Evolutionary conservation across 306 rosid genomes (phyloP).

Genomic region (Quercus rubra): DNA sequence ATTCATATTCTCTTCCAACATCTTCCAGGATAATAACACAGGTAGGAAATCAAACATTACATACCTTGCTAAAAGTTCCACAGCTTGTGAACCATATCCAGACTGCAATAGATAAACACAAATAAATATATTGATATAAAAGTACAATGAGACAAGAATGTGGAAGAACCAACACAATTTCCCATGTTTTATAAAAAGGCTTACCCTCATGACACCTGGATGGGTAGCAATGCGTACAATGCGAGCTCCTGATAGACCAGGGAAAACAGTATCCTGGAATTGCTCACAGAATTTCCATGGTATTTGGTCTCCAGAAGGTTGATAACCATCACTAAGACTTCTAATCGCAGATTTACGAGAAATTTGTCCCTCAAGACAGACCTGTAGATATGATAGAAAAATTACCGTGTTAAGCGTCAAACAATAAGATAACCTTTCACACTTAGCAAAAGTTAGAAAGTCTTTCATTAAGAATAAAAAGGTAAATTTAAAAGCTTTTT

Average conservation of each 20-base stretch:
- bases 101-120: conserved; percentile 49
- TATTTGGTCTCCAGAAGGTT: conserved; percentile 90
- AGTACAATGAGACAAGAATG: conserved; percentile 10
- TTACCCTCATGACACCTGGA: conserved; percentile 93
- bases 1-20: background rate
- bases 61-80: conserved; percentile 87
- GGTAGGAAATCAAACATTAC: conserved; percentile 25
- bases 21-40: background rate
- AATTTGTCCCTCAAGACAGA: conserved; percentile 87
- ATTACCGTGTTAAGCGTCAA: conserved; percentile 2
- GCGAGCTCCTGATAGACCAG: conserved; percentile 91
- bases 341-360: conserved; percentile 74
- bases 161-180: conserved; percentile 12
- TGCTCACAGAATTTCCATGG: conserved; percentile 97
- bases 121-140: background rate
- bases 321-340: conserved; percentile 77
- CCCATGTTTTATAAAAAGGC: conserved; percentile 2
- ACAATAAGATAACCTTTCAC: background rate
- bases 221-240: conserved; percentile 98
- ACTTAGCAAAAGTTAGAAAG: background rate
- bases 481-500: background rate
- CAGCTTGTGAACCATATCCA: conserved; percentile 98
- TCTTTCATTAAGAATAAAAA: background rate
- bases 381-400: conserved; percentile 37
- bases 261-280: conserved; percentile 81